A percentile compares a stretch with the other conserved stretches of the same genome.
Conservation (phyloP, 2,329 filamentous ascomycete species). For the Sclerotiophoma versabilis region DNA sequence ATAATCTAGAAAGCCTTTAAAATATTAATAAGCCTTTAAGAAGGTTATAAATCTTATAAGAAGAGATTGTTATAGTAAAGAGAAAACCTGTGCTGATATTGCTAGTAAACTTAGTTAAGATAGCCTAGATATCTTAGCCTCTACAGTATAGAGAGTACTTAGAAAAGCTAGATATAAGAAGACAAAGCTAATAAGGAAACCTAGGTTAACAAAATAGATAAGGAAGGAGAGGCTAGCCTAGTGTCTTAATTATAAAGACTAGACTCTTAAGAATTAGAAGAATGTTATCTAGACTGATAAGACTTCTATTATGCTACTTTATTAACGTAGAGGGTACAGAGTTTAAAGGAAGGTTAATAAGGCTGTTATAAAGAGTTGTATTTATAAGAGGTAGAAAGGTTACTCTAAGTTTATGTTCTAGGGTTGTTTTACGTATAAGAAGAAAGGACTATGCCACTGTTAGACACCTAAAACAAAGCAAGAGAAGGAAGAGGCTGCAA, state of each 20-base stretch:
- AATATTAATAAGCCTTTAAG: neutral
- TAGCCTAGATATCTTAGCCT: slow-evolving; percentile 4
- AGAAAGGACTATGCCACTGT: neutral
- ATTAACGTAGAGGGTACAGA: slow-evolving; percentile 6
- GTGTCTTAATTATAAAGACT: neutral
- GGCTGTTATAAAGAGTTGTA: slow-evolving; percentile 14
- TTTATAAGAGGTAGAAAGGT: slow-evolving; percentile 19
- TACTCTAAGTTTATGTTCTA: slow-evolving; percentile 13
- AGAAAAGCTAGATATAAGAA: slow-evolving; percentile 7
- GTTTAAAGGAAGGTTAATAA: slow-evolving; percentile 15
- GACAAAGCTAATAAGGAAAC: slow-evolving; percentile 14
- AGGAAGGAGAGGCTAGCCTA: neutral
- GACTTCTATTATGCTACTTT: slow-evolving; percentile 12
- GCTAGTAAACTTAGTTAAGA: slow-evolving; percentile 15
- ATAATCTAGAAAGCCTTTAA: neutral
- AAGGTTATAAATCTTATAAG: slow-evolving; percentile 1
- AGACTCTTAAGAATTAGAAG: slow-evolving; percentile 16
- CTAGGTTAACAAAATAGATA: slow-evolving; percentile 12
- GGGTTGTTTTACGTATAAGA: neutral
- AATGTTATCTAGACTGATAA: slow-evolving; percentile 18
- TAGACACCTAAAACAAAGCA: slow-evolving; percentile 7
- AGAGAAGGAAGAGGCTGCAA: slow-evolving; percentile 7
- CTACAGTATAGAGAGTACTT: slow-evolving; percentile 16
- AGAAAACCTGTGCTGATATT: slow-evolving; percentile 24
- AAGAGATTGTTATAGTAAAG: slow-evolving; percentile 12